Percentiles rank a stretch among this genome's conserved stretches.
Evolutionary conservation across 2,329 filamentous ascomycete genomes (phyloP).

Genomic region (Phyllosticta citrichinensis): DNA sequence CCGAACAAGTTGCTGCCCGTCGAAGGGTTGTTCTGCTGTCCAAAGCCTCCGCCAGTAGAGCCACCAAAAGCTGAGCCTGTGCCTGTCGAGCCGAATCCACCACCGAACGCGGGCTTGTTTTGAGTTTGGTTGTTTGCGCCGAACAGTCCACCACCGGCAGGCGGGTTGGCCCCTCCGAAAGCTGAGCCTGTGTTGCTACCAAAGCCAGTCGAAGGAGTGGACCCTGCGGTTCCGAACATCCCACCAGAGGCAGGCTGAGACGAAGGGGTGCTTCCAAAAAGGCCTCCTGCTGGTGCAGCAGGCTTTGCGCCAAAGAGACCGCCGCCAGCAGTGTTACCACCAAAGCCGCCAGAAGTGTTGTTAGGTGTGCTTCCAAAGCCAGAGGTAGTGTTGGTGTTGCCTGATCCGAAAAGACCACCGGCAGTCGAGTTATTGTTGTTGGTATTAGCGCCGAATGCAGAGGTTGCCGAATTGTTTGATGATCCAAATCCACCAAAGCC

Average conservation of each 20-base stretch:
- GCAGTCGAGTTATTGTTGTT: conserved; percentile 24
- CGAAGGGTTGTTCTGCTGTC: conserved; percentile 16
- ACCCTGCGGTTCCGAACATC: conserved; percentile 23
- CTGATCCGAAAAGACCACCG: conserved; percentile 34
- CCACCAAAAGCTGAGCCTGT: conserved; percentile 17
- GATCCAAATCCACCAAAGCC: conserved; percentile 42
- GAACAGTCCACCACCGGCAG: conserved; percentile 13
- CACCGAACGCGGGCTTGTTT: conserved; percentile 14
- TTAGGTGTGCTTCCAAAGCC: conserved; percentile 12
- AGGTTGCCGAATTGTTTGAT: conserved; percentile 24
- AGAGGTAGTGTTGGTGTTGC: conserved; percentile 20
- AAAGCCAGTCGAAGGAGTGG: neutral
- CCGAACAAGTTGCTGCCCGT: conserved; percentile 20
- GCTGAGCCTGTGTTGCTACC: conserved; percentile 3
- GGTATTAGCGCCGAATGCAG: conserved; percentile 38
- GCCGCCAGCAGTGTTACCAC: conserved; percentile 18
- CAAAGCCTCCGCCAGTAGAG: conserved; percentile 24
- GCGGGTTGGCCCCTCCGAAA: conserved; percentile 19
- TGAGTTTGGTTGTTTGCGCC: conserved; percentile 13
- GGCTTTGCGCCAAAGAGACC: conserved; percentile 24
- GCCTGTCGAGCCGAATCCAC: conserved; percentile 12
- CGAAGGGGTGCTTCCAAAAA: conserved; percentile 18
- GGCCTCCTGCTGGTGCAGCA: conserved; percentile 13
- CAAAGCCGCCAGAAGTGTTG: conserved; percentile 23
- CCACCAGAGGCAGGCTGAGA: conserved; percentile 18